Base-by-base conservation (phyloP, 1,139 yeast species). In the Waltiozyma sp. region DNA sequence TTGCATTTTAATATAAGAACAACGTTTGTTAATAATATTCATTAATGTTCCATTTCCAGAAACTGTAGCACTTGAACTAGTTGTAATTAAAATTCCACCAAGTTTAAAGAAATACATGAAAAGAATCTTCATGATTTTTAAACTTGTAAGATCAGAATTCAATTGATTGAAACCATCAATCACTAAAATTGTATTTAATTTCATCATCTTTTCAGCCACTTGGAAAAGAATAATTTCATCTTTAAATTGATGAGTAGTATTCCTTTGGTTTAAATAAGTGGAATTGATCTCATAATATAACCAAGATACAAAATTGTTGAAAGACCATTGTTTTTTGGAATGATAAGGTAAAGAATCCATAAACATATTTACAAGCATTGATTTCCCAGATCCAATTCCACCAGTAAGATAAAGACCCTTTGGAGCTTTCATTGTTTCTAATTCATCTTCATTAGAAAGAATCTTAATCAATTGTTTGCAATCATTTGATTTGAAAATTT, bases 351-450 rank as follows among this genome's bases (percentile, higher is more conserved):
- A 61, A 2, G 81, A 69, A 38, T 69, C 66, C 1, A 87, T 87
- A 63, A 81, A 80, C 19, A 81, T 72, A 52, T 80, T 88, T 77
- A 80, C 75, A 41, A 81, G 58, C 81, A 81, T 75, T 2, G 86
- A 77, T 54, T 81, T 81, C 2, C 89, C 89, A 54, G 84, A 77
- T 0, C 88, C 88, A 3, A 81, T 88, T 48, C 78, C 87, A 2
- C 89, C 89, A 55, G 80, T 79, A 7, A 81, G 60, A 40, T 81
- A 55, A 4, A 81, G 60, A 0, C 89, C 88, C 46, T 73, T 80
- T 0, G 88, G 88, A 44, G 72, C 69, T n/a, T 61, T 55, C 38
- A 79, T 56, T 49, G 77, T 83, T 45, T 81, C 85, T 50, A 80
- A 57, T 49, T 78, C 84, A 46, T 81, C 87, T 52, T 79, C 85